Conservation (phyloP, 306 rosid species). For the Herpetospermum pedunculosum region DNA sequence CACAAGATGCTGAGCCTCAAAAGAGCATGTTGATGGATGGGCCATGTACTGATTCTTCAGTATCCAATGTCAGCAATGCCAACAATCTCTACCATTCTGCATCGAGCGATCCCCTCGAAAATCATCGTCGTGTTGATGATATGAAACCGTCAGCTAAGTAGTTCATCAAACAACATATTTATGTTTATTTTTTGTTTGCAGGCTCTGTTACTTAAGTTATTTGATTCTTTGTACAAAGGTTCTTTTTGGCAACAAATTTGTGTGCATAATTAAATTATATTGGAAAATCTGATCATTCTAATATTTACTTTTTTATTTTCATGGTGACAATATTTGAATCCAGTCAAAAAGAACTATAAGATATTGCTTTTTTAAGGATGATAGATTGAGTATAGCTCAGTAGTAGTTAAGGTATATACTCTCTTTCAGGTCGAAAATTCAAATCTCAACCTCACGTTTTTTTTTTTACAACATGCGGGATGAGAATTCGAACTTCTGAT, state of each 20-base stretch:
- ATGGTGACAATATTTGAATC: neutral
- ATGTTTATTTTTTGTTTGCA: neutral
- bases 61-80: constrained; percentile 23
- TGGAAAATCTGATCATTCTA: neutral
- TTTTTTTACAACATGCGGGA: too few relatives aligned
- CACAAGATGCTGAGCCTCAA: constrained; percentile 24
- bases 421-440: too few relatives aligned
- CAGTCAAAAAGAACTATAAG: too few relatives aligned
- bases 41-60: constrained; percentile 46
- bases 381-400: too few relatives aligned
- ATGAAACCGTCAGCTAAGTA: neutral
- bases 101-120: constrained; percentile 20
- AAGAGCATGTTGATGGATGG: constrained; percentile 31
- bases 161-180: neutral
- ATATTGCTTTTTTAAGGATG: too few relatives aligned
- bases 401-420: too few relatives aligned
- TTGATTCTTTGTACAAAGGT: constrained; percentile 4
- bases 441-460: too few relatives aligned
- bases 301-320: neutral
- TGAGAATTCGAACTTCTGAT: too few relatives aligned
- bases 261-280: neutral
- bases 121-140: neutral
- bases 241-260: neutral
- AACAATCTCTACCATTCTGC: constrained; percentile 19
- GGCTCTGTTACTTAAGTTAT: neutral